phyloP scores from a whole-genome alignment of 768 basidiomycete species.

The Terana coerulea region DNA sequence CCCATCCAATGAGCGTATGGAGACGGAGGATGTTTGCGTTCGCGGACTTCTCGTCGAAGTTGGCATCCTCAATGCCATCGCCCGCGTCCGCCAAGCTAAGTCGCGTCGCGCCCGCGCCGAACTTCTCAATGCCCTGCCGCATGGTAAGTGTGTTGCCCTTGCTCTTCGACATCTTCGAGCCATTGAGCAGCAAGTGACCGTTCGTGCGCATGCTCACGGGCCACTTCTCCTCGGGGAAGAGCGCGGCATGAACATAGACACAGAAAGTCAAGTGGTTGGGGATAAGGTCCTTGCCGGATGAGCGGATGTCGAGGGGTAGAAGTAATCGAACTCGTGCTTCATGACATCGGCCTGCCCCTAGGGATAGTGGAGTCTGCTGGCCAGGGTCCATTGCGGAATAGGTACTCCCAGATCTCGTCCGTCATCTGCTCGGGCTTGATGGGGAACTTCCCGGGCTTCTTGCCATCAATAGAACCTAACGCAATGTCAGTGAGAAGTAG shows the following conservation, averaged over 20 bases:
- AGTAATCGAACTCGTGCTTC: slow-evolving; percentile 92
- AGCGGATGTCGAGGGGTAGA: slow-evolving; percentile 98
- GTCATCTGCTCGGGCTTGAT: slow-evolving; percentile 92
- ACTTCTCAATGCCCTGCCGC: slow-evolving; percentile 85
- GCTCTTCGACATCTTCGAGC: slow-evolving; percentile 98
- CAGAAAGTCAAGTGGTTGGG: slow-evolving; percentile 94
- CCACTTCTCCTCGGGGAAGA: slow-evolving; percentile 89
- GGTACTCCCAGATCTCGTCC: slow-evolving; percentile 96
- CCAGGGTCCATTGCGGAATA: slow-evolving; percentile 77
- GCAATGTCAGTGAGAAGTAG: slow-evolving; percentile 10
- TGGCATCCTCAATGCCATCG: slow-evolving; percentile 96
- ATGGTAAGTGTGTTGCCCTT: slow-evolving; percentile 95
- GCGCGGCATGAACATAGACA: slow-evolving; percentile 91
- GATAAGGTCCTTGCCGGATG: slow-evolving; percentile 96
- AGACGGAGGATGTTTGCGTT: slow-evolving; percentile 95
- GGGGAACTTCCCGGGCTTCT: slow-evolving; percentile 73
- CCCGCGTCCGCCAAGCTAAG: slow-evolving; percentile 94
- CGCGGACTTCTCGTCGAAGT: slow-evolving; percentile 98
- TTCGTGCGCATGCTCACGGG: slow-evolving; percentile 91
- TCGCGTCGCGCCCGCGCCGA: slow-evolving; percentile 93
- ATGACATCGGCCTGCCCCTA: slow-evolving; percentile 76
- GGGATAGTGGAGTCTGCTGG: slow-evolving; percentile 63
- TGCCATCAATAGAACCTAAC: slow-evolving; percentile 73
- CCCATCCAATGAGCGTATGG: slow-evolving; percentile 89
- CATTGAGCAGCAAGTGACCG: slow-evolving; percentile 95